phyloP scores from a whole-genome alignment of 441 rosid genomes.

The Gossypium lobatum region DNA sequence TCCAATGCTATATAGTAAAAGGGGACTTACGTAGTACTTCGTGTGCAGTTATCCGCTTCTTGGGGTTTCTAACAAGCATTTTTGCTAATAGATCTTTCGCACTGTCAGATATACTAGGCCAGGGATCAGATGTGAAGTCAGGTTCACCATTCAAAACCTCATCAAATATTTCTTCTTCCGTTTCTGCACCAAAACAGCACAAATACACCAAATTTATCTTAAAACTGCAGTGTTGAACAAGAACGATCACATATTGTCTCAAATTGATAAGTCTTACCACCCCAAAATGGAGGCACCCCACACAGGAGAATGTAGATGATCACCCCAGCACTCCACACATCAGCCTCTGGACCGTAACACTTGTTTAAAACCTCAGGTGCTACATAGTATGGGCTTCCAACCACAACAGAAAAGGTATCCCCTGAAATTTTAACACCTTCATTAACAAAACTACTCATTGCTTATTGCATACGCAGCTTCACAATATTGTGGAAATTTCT shows the following conservation, averaged over 20 bases:
- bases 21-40: slow-evolving; percentile 51
- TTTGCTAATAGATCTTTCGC: slow-evolving; percentile 59
- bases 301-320: slow-evolving; percentile 48
- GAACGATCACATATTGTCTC: neutral
- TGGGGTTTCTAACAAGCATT: slow-evolving; percentile 53
- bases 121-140: slow-evolving; percentile 60
- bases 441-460: slow-evolving; percentile 1
- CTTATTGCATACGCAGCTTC: neutral
- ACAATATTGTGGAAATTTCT: neutral
- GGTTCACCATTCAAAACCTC: slow-evolving; percentile 55
- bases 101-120: slow-evolving; percentile 54
- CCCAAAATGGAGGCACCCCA: slow-evolving; percentile 76
- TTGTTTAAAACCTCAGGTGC: slow-evolving; percentile 56
- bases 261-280: slow-evolving; percentile 32
- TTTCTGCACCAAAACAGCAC: slow-evolving; percentile 25
- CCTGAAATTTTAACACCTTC: slow-evolving; percentile 28
- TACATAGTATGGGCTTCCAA: slow-evolving; percentile 66
- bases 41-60: slow-evolving; percentile 45
- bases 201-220: neutral
- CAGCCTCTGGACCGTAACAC: slow-evolving; percentile 57
- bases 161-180: slow-evolving; percentile 48
- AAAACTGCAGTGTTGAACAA: neutral
- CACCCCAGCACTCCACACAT: slow-evolving; percentile 70
- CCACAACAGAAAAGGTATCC: slow-evolving; percentile 45
- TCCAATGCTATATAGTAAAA: neutral